phyloP scores from a whole-genome alignment of 495 filamentous ascomycete species.

The Elasticomyces elasticus region DNA sequence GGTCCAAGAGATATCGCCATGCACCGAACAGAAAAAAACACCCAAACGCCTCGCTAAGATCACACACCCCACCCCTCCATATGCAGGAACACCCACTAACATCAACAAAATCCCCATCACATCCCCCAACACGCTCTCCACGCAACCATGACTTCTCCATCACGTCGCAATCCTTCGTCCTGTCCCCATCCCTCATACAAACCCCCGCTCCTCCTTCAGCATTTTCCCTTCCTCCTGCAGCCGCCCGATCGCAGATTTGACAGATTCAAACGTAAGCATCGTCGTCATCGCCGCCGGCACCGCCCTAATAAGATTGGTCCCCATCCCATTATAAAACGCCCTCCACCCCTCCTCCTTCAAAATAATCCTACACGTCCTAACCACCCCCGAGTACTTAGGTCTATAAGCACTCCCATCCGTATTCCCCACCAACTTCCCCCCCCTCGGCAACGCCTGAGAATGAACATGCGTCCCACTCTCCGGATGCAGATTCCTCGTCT shows the following conservation, averaged over 20 bases:
- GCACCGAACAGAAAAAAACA: too few species aligned
- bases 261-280: constrained; percentile 90
- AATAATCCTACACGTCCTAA: constrained; percentile 77
- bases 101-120: too few species aligned
- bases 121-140: too few species aligned
- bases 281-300: constrained; percentile 93
- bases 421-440: constrained; percentile 46
- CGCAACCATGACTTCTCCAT: neutral
- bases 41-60: too few species aligned
- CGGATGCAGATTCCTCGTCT: constrained; percentile 44
- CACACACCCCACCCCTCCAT: too few species aligned
- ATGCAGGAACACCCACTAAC: too few species aligned
- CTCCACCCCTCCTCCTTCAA: constrained; percentile 87
- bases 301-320: constrained; percentile 92
- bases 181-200: neutral
- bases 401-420: constrained; percentile 48
- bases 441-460: constrained; percentile 51
- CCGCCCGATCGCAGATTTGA: constrained; percentile 49
- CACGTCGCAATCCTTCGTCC: neutral
- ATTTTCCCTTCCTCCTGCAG: constrained; percentile 41
- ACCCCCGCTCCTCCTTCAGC: constrained; percentile 1
- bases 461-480: constrained; percentile 21
- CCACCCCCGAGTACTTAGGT: constrained; percentile 69
- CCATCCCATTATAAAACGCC: constrained; percentile 95
- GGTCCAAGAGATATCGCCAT: too few species aligned